Percentiles rank a stretch among this genome's conserved stretches.
These are phyloP conservation scores for Tuber indicum DNA, from an alignment of 495 filamentous ascomycete genomes.

Conservation along the genomic window DNA sequence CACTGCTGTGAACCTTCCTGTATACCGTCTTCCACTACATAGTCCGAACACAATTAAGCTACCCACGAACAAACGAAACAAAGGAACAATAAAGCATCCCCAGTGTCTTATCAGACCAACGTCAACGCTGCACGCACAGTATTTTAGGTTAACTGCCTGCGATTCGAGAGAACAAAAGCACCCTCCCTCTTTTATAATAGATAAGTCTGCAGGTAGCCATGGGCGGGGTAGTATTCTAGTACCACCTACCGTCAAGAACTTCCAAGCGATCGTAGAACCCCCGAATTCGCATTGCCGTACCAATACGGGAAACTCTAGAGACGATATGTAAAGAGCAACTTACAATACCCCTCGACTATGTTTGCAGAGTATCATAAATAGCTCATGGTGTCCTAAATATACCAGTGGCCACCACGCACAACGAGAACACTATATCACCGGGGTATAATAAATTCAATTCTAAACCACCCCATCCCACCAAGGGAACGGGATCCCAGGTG, in stretches of 20 bases:
- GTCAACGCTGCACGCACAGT: background rate
- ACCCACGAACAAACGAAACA: background rate
- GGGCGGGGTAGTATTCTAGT: background rate
- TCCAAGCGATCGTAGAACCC: background rate
- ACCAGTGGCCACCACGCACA: background rate
- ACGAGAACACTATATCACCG: background rate
- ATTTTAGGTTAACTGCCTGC: background rate
- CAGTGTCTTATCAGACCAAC: background rate
- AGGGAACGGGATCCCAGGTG: background rate
- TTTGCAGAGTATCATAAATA: background rate
- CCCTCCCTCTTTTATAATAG: background rate
- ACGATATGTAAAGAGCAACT: background rate
- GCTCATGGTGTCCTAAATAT: background rate
- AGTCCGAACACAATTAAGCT: background rate
- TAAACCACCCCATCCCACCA: background rate
- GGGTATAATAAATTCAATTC: conserved; percentile 3
- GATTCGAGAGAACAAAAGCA: background rate
- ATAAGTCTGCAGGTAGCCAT: background rate
- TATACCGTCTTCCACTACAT: background rate
- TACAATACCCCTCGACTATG: background rate
- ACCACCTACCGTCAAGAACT: background rate
- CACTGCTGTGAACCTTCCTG: background rate
- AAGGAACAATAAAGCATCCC: background rate
- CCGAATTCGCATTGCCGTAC: background rate
- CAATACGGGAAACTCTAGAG: background rate